Evolutionary conservation across 2,329 filamentous ascomycete species (phyloP), one percentile per base, ranked within the genome.

Genomic region (Cladophialophora carrionii): DNA sequence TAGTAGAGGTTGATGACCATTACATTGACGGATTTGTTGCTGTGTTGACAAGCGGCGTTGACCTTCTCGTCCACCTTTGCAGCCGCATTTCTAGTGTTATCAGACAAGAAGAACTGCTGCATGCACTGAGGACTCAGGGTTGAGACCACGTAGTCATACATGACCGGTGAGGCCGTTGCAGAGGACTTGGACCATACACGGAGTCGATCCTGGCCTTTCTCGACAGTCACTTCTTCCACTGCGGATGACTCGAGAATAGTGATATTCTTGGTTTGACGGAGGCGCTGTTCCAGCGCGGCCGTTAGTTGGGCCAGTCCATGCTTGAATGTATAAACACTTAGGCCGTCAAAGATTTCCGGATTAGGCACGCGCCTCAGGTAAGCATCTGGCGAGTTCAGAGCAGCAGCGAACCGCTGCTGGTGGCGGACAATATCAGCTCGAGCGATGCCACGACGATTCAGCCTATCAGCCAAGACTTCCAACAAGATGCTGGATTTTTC

Each of bases 1-100:
- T 89, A 99, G 83, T 89, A 97, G 55, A 99, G 82, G 78, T 96
- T 97, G 67, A 99, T 90, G 2, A 93, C 90, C 88, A 93, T 93
- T 71, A 97, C 92, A 34, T 88, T 93, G 32, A 94, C 90, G 41
- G 88, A 84, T 51, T 83, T 74, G 26, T 71, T 41, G 52, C 72
- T 67, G 22, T 56, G 59, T 12, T 55, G 55, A 24, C 64, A 64
- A 76, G 71, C 60, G 59, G 61, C 49, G 56, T 61, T 56, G 74
- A 74, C 9, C 70, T 74, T 12, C 55, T 66, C 29, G 12, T 61
- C 32, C 7, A 48, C 2, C 12, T 34, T 37, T 22, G 51, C 29
- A n/a, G 51, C 31, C 26, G 31, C n/a, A 7, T 10, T 9, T 65
- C 57, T 34, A 71, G 72, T 32, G 55, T 31, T 54, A 55, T 61